Conservation (phyloP, 2,329 filamentous ascomycete genomes). For the Alternaria sp. region DNA sequence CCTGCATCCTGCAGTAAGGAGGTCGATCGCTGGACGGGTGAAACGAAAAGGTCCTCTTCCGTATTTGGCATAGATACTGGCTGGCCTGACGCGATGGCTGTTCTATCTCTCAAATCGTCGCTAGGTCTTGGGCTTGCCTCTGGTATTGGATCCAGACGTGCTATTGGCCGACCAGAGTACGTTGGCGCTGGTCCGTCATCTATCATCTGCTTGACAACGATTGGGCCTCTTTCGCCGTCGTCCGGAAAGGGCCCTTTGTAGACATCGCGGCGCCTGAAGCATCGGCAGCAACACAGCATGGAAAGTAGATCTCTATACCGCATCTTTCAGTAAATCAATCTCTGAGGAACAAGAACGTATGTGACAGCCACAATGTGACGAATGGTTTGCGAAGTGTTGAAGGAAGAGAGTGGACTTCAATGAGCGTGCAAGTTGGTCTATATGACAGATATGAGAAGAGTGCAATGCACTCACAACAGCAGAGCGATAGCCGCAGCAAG, state of each 20-base stretch:
- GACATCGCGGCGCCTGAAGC: neutral
- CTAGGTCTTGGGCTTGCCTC: conserved; percentile 17
- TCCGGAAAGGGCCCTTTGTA: neutral
- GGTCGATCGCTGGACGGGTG: neutral
- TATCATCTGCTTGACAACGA: neutral
- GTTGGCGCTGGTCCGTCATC: neutral
- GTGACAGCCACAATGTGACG: neutral
- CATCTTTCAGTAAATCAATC: neutral
- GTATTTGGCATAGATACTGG: neutral
- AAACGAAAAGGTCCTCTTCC: neutral
- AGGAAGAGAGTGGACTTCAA: neutral
- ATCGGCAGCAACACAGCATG: conserved; percentile 3
- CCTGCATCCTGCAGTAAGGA: neutral
- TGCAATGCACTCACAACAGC: conserved; percentile 18
- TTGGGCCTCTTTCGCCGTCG: neutral
- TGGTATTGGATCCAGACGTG: conserved; percentile 6
- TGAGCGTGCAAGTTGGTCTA: conserved; percentile 2
- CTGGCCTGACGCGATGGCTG: neutral
- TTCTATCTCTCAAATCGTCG: neutral
- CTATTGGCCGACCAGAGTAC: neutral
- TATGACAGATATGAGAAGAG: neutral
- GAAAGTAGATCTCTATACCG: conserved; percentile 4
- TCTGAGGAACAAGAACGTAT: neutral
- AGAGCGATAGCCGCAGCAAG: conserved; percentile 7
- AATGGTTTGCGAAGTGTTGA: neutral